These are phyloP conservation scores for Solanum chaucha DNA, from an alignment of 257 asterid genomes.

Conservation along the genomic window DNA sequence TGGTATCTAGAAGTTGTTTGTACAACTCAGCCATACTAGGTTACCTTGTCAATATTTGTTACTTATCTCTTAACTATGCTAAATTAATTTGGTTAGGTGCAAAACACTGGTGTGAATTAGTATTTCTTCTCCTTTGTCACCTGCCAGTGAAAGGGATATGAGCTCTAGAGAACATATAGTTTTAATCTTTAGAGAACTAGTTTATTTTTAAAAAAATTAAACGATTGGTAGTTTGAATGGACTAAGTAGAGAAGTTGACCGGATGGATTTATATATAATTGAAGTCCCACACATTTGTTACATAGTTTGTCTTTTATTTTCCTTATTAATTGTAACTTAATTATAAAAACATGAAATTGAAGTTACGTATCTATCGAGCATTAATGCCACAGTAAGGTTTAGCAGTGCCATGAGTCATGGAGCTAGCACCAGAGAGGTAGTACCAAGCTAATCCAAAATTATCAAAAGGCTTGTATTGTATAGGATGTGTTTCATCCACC, in stretches of 20 bases:
- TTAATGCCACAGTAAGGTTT: constrained; percentile 5
- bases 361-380: background rate
- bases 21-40: background rate
- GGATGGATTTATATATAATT: background rate
- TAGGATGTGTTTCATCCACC: constrained; percentile 45
- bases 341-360: background rate
- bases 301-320: background rate
- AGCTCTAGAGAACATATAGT: background rate
- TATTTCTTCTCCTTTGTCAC: background rate
- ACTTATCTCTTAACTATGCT: background rate
- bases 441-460: constrained; percentile 32
- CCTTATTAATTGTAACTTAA: background rate
- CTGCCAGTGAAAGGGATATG: background rate
- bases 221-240: background rate
- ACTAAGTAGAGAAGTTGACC: background rate
- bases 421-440: background rate
- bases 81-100: background rate
- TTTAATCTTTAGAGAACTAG: background rate
- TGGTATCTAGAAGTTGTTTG: background rate
- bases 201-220: background rate
- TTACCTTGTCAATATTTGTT: background rate
- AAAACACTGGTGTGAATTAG: background rate
- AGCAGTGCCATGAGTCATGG: background rate
- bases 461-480: constrained; percentile 37
- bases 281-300: background rate